Evolutionary conservation across 129 eudicot species (phyloP), one percentile per base, ranked within the genome.

Genomic region (Centrapalus pauciflorus): DNA sequence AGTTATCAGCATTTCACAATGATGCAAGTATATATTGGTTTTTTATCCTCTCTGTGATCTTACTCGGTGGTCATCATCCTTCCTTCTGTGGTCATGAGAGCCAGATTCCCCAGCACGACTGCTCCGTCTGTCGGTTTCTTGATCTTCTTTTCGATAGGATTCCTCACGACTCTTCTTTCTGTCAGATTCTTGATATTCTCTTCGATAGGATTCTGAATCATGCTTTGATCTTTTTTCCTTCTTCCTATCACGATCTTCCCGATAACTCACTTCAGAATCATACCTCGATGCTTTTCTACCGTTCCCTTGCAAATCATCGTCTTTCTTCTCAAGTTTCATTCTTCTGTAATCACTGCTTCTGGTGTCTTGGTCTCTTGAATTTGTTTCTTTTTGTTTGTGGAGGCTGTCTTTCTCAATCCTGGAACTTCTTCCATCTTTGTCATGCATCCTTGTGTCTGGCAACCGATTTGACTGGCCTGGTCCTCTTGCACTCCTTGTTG

Each of bases 121-220:
- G 29, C 78, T 48, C 19, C 54, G 13, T 48, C 54, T 19, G 52
- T 23, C 6, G 52, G 52, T 14, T 16, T 46, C 52, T 46, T 1
- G 24, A 46, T 46, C 52, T 16, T 76, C 45, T 57, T 79, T 45
- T 52, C 69, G 24, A 27, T 64, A 12, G 71, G 64, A 13, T 65
- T 50, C 32, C 58, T 52, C n/a, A n/a, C n/a, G 66, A 49, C 86
- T 40, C 71, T 57, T 24, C 65, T 83, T 25, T 62, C 70, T 69
- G 16, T 80, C 84, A 61, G 65, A 55, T 19, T 69, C 74, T 69
- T 14, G 20, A 41, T 17, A 20, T n/a, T 79, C 90, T 55, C 77
- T 82, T 51, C 28, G 66, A 66, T 73, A 60, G 0, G 86, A 67
- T 56, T 58, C 88, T 5, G 80, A 78, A 12, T 86, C 97, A 21